These are phyloP conservation scores for Hypoxylon rubiginosum DNA, from an alignment of 2,329 filamentous ascomycete genomes.

Conservation along the genomic window DNA sequence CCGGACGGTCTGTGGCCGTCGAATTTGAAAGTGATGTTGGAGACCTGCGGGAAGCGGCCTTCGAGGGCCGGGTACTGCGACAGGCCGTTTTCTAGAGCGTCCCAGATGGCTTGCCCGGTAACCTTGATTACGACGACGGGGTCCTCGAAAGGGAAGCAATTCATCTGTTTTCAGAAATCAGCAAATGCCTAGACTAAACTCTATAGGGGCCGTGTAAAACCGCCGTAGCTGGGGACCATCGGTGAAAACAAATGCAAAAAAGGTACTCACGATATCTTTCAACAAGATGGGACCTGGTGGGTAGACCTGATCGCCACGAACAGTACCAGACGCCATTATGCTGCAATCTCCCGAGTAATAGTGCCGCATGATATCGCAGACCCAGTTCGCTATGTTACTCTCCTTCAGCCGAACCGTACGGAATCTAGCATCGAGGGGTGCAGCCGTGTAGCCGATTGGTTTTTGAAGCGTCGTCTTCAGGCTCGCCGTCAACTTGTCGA, in stretches of 20 bases:
- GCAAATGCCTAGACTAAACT: not conserved
- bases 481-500: slow-evolving; percentile 77
- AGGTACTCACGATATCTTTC: slow-evolving; percentile 73
- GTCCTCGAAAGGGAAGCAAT: slow-evolving; percentile 94
- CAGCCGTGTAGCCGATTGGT: slow-evolving; percentile 84
- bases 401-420: slow-evolving; percentile 82
- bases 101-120: slow-evolving; percentile 78
- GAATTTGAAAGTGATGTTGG: slow-evolving; percentile 82
- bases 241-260: too few relatives aligned
- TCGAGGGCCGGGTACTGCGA: slow-evolving; percentile 86
- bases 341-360: slow-evolving; percentile 86
- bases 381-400: slow-evolving; percentile 90
- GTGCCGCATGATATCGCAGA: slow-evolving; percentile 90
- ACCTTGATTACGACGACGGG: slow-evolving; percentile 83
- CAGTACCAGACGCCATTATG: slow-evolving; percentile 87
- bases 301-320: slow-evolving; percentile 90
- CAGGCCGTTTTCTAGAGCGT: slow-evolving; percentile 88
- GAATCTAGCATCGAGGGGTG: slow-evolving; percentile 87
- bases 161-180: slow-evolving; percentile 59
- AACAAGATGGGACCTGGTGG: slow-evolving; percentile 82
- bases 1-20: slow-evolving; percentile 73
- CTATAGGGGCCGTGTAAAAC: not conserved
- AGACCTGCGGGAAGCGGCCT: slow-evolving; percentile 87
- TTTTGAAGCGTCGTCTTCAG: slow-evolving; percentile 84
- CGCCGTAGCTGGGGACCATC: not conserved